These are phyloP conservation scores for Cucurbitaria berberidis DNA, from an alignment of 2,329 filamentous ascomycete genomes.

Conservation along the genomic window DNA sequence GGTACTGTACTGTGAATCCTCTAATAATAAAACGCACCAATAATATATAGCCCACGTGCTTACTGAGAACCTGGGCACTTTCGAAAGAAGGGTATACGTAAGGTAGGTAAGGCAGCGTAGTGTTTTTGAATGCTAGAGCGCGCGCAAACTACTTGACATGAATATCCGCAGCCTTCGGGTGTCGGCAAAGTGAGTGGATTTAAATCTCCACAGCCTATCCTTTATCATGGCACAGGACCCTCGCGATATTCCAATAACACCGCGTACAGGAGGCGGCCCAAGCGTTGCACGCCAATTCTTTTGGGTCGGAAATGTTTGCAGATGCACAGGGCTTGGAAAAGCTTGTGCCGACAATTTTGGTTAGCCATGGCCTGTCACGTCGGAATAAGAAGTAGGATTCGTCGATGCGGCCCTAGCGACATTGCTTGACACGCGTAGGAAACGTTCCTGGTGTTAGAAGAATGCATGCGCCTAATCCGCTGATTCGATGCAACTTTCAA, in stretches of 20 bases:
- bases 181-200: conserved; percentile 9
- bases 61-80: background rate
- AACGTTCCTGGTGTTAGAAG: no score
- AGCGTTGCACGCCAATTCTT: background rate
- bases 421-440: background rate
- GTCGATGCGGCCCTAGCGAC: background rate
- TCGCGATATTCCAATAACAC: background rate
- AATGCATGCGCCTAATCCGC: no score
- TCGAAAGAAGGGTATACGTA: background rate
- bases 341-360: background rate
- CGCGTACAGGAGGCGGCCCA: background rate
- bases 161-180: background rate
- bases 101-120: no score
- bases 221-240: conserved; percentile 8
- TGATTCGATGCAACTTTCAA: background rate
- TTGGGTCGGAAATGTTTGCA: background rate
- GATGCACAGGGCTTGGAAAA: no score
- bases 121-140: no score
- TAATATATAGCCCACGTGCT: conserved; percentile 8
- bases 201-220: conserved; percentile 6
- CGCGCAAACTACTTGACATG: background rate
- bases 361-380: background rate
- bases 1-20: background rate
- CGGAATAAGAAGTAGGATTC: background rate
- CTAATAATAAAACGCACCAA: no score